Base-by-base conservation (phyloP, 805 yeast genomes). In the Brettanomyces custersianus region DNA sequence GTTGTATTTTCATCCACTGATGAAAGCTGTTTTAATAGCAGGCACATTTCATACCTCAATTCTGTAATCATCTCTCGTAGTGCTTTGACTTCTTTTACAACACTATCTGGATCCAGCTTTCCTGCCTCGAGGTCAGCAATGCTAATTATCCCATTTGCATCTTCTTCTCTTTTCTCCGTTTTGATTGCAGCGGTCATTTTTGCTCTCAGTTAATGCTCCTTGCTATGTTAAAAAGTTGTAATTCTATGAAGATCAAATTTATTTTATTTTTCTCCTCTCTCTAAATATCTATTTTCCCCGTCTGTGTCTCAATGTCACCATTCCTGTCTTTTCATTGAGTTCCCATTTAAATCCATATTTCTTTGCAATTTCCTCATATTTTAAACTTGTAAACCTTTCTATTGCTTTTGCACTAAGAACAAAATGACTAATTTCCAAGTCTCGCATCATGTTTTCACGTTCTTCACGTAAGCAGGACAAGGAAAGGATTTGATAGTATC, bases 1-100 rank as follows among this genome's bases (percentile, higher is more conserved):
- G 55, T 52, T 32, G 65, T 64, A 24, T 62, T 50, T 23, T 71
- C 62, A 35, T 66, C 68, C n/a, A 76, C 59, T 4, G 65, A 47
- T 1, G 67, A 59, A 27, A 66, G 36, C 1, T 59, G 48, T 2
- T 57, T 46, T 13, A 66, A 49, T 33, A 60, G 57, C 9, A 49
- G 46, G 6, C 58, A 48, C 68, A 66, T 63, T 37, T 63, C 62
- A 39, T 62, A 62, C 39, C 70, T 55, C 40, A 66, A 49, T 0
- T 45, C 43, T 0, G 60, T 34, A 2, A 60, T 49, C 30, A 44
- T 50, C 8, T 52, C 38, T 34, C 56, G 55, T 17, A 65, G 48
- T 4, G 48, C 49, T 31, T 54, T 55, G 9, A 65, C 57, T 40
- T 65, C 70, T 13, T 49, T 52, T 32, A 63, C 47, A 2, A 64